Evolutionary conservation across 2,329 filamentous ascomycete species (phyloP).

Genomic region (Samsoniella hepiali): DNA sequence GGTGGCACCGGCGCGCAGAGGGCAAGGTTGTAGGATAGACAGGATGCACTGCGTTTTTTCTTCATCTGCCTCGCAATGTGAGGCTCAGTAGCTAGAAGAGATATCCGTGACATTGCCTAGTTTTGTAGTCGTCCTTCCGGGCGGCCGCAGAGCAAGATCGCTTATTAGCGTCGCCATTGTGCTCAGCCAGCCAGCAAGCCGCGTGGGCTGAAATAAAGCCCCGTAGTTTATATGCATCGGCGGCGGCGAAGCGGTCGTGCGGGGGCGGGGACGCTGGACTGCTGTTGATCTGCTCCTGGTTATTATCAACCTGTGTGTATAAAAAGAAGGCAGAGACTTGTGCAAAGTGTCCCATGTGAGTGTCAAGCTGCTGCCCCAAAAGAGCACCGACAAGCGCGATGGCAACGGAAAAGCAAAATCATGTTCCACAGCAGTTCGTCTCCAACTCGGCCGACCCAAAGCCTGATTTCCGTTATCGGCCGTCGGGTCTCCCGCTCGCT

Average conservation of each 20-base stretch:
- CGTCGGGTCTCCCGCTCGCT: neutral
- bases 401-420: neutral
- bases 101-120: too few relatives aligned
- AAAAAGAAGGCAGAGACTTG: neutral
- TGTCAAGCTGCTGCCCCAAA: neutral
- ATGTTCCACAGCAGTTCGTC: neutral
- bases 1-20: too few relatives aligned
- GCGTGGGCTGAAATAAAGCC: neutral
- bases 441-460: neutral
- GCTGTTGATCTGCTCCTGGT: neutral
- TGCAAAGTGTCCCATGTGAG: neutral
- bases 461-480: constrained; percentile 3
- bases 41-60: too few relatives aligned
- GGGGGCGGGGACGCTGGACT: constrained; percentile 2
- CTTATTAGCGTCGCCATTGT: neutral
- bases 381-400: neutral
- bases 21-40: too few relatives aligned
- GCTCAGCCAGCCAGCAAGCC: neutral
- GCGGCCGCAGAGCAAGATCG: too few relatives aligned
- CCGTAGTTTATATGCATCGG: neutral
- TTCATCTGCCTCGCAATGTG: too few relatives aligned
- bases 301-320: neutral
- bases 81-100: too few relatives aligned
- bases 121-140: too few relatives aligned
- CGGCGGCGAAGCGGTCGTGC: constrained; percentile 9